Conservation (phyloP, 306 rosid genomes). For the Begonia peltatifolia region DNA sequence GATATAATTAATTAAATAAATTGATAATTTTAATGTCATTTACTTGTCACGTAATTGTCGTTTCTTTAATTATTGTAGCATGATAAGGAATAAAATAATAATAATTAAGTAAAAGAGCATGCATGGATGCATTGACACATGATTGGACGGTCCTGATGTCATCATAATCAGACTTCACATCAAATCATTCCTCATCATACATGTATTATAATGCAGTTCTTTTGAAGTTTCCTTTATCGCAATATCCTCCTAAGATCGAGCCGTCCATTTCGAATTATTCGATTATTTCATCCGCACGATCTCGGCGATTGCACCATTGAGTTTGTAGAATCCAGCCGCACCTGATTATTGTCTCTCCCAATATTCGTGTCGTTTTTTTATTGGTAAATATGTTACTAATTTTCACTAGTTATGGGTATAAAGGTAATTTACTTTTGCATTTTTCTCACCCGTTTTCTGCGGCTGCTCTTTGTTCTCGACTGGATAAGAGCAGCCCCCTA, state of each 20-base stretch:
- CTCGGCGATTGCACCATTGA: not conserved
- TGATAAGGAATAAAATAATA: too few species aligned
- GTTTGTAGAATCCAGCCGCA: too few species aligned
- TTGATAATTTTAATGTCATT: too few species aligned
- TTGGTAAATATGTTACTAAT: too few species aligned
- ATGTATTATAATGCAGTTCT: not conserved
- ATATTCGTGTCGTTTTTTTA: too few species aligned
- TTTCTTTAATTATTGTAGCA: too few species aligned
- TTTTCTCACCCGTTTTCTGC: conserved; percentile 50
- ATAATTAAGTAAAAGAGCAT: too few species aligned
- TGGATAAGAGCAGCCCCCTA: conserved; percentile 47
- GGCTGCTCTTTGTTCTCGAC: conserved; percentile 36
- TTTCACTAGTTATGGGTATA: too few species aligned
- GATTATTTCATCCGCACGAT: conserved; percentile 34
- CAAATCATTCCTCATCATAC: conserved; percentile 31
- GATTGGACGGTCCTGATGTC: not conserved
- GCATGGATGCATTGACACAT: not conserved
- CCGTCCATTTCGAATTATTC: conserved; percentile 63
- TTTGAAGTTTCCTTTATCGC: conserved; percentile 33
- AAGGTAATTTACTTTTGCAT: too few species aligned
- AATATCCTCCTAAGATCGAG: conserved; percentile 34
- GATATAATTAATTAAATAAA: too few species aligned
- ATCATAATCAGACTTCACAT: not conserved
- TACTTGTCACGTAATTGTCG: too few species aligned
- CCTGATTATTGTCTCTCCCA: too few species aligned